Evolutionary conservation across 331 rosid species (phyloP).

Genomic region (Pyrus hybrid): DNA sequence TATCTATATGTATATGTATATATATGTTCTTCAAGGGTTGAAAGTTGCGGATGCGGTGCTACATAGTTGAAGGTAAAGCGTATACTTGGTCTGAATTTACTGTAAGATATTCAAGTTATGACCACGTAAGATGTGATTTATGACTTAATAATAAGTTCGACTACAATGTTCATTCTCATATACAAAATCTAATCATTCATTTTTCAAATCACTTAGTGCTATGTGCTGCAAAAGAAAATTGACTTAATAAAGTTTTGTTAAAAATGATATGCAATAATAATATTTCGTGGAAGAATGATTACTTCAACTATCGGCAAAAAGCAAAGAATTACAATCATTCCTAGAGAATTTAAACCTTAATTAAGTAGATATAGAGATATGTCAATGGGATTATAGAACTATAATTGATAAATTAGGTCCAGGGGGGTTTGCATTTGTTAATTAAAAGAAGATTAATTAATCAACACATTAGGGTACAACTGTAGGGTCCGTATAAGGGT

Average conservation of each 20-base stretch:
- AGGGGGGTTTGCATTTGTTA: neutral
- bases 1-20: too few species aligned
- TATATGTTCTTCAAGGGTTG: neutral
- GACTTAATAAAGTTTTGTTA: neutral
- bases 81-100: neutral
- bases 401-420: neutral
- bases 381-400: neutral
- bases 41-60: neutral
- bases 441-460: slow-evolving; percentile 23
- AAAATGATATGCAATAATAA: neutral
- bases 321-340: neutral
- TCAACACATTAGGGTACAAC: slow-evolving; percentile 36
- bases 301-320: neutral
- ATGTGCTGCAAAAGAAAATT: too few species aligned
- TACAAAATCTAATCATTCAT: too few species aligned
- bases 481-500: slow-evolving; percentile 59
- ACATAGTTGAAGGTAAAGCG: neutral
- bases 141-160: neutral
- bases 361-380: neutral
- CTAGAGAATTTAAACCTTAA: neutral
- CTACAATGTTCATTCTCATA: too few species aligned
- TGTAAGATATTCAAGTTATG: neutral
- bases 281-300: neutral
- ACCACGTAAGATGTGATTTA: neutral
- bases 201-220: too few species aligned